Conservation (phyloP, 441 rosid species). For the Breynia disticha region DNA sequence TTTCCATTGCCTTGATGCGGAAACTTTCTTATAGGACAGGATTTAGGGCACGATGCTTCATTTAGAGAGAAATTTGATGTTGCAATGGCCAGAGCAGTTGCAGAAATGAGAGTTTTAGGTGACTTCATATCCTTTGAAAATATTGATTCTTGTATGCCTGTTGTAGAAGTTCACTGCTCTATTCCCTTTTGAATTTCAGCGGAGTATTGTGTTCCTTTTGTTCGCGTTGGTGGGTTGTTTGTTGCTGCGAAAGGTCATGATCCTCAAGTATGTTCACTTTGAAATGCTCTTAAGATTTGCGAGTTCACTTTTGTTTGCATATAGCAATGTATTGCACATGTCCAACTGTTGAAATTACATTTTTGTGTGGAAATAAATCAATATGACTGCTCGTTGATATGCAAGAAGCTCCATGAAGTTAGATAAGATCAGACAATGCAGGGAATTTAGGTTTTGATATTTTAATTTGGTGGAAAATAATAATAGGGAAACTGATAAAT, state of each 20-base stretch:
- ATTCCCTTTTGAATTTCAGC: slow-evolving; percentile 37
- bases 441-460: too few relatives aligned
- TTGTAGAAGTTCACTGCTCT: slow-evolving; percentile 8
- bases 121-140: slow-evolving; percentile 1
- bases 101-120: slow-evolving; percentile 94
- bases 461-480: too few relatives aligned
- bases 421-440: too few relatives aligned
- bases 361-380: too few relatives aligned
- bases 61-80: slow-evolving; percentile 84
- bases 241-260: slow-evolving; percentile 93
- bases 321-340: too few relatives aligned
- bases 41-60: slow-evolving; percentile 43
- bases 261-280: slow-evolving; percentile 43
- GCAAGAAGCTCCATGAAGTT: too few relatives aligned
- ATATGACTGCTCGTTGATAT: too few relatives aligned
- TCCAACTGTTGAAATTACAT: too few relatives aligned
- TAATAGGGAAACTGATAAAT: too few relatives aligned
- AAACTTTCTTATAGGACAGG: slow-evolving; percentile 48
- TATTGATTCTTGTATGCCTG: not conserved
- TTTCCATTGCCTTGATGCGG: not conserved
- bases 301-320: not conserved
- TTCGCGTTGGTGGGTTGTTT: slow-evolving; percentile 88
- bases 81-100: slow-evolving; percentile 92
- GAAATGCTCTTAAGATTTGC: slow-evolving; percentile 8
- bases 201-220: slow-evolving; percentile 89